phyloP scores from a whole-genome alignment of 2,329 filamentous ascomycete genomes.

The Chaetomium sp. region DNA sequence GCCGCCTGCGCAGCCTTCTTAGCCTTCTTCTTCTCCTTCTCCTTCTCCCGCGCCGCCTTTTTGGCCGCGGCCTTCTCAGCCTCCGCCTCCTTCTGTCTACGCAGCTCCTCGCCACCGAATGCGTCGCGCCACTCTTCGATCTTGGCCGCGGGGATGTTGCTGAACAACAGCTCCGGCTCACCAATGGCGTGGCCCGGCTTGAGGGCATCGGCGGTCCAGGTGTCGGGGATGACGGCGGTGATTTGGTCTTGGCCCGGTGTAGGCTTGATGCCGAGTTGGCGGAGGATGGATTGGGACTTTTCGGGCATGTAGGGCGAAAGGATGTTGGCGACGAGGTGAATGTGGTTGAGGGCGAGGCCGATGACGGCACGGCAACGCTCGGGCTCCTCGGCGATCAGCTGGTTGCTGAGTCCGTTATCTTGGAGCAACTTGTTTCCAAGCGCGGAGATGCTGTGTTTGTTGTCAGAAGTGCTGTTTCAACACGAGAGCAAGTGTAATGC shows the following conservation, averaged over 20 bases:
- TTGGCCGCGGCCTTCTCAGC: constrained; percentile 45
- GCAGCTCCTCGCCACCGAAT: constrained; percentile 60
- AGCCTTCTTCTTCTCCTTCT: constrained; percentile 42
- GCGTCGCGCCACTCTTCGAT: constrained; percentile 74
- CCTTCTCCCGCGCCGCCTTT: constrained; percentile 44
- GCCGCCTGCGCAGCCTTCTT: constrained; percentile 34
- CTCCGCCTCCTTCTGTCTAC: constrained; percentile 60
- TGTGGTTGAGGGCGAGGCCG: constrained; percentile 74
- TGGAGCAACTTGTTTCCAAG: constrained; percentile 45
- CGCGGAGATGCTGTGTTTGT: constrained; percentile 44
- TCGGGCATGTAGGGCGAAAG: constrained; percentile 79
- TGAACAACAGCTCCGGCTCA: constrained; percentile 72
- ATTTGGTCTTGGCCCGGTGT: constrained; percentile 27
- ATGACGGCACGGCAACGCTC: constrained; percentile 54
- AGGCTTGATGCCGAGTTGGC: constrained; percentile 58
- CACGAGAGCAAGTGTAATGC: not conserved
- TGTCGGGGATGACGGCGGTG: constrained; percentile 55
- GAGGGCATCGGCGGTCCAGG: constrained; percentile 56
- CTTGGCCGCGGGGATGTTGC: constrained; percentile 75
- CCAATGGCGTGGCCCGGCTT: constrained; percentile 74
- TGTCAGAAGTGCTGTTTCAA: not conserved
- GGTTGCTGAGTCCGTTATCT: constrained; percentile 36
- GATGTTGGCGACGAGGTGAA: constrained; percentile 72
- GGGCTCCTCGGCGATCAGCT: constrained; percentile 45
- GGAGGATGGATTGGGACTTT: constrained; percentile 67